phyloP scores from a whole-genome alignment of 2,329 filamentous ascomycete species.

The Canariomyces notabilis region DNA sequence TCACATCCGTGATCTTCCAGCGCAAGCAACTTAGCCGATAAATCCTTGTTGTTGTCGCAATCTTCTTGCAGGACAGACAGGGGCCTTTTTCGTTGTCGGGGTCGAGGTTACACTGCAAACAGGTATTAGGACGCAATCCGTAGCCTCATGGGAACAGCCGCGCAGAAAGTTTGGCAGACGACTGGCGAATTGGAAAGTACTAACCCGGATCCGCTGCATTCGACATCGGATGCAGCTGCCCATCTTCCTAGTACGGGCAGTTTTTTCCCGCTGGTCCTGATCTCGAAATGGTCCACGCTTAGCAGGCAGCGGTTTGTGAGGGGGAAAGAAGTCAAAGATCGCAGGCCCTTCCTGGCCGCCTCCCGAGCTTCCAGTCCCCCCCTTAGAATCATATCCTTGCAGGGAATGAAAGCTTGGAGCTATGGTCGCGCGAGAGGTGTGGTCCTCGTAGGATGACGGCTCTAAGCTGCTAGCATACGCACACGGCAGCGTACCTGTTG shows the following conservation, averaged over 20 bases:
- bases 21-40: conserved; percentile 53
- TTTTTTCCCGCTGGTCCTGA: conserved; percentile 45
- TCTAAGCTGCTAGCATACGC: conserved; percentile 6
- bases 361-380: conserved; percentile 11
- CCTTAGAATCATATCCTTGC: conserved; percentile 14
- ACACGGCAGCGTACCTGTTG: conserved; percentile 6
- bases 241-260: conserved; percentile 52
- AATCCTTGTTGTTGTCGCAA: conserved; percentile 42
- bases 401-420: conserved; percentile 15
- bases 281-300: conserved; percentile 52
- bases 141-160: neutral
- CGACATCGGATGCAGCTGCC: conserved; percentile 57
- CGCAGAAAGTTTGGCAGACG: too few species aligned
- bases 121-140: neutral
- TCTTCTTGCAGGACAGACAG: conserved; percentile 51
- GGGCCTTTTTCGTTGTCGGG: conserved; percentile 41
- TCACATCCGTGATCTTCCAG: conserved; percentile 56
- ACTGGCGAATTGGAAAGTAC: conserved; percentile 24
- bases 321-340: conserved; percentile 32
- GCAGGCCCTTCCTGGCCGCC: conserved; percentile 12
- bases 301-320: conserved; percentile 34
- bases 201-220: conserved; percentile 58
- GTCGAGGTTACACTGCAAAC: conserved; percentile 47
- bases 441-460: conserved; percentile 10
- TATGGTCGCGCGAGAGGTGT: conserved; percentile 5